Base-by-base conservation (phyloP, 495 filamentous ascomycete species). In the Hyaloscypha variabilis region DNA sequence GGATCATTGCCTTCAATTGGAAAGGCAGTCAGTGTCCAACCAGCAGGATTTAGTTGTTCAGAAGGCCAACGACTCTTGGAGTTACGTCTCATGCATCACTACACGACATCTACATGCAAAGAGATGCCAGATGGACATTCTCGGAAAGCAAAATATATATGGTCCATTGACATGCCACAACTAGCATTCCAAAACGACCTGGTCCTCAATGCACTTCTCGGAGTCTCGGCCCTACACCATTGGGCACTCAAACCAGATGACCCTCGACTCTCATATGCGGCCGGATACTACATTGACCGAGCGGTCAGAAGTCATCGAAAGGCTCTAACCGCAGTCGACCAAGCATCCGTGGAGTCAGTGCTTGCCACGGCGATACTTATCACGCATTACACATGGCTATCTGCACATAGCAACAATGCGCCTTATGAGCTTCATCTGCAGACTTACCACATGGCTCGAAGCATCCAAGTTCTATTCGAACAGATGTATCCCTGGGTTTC, bases 31-130 rank as follows among this genome's bases (percentile, higher is more conserved):
- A 5, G 4, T 34, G 10, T 2, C 13, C 29, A 53, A 21, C 60
- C 46, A 21, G 14, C 34, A 5, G 49, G 50, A 28, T 46, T 36
- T 14, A 60, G 53, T 24, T 10, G 10, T 19, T 42, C 42, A 26
- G 17, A 30, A 8, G 29, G 8, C 77, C 78, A 25, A 73, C 23
- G 42, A 17, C 6, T 63, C 6, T 57, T 66, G 8, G 67, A 69
- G 42, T 42, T 69, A 10, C 58, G 67, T 3, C 46, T 69, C n/a
- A 58, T 69, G 58, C 56, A 69, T 26, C 67, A 69, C 29, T 69
- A 69, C 46, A 62, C 60, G n/a, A 62, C 58, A 24, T 8, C 26
- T 21, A 65, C 67, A 26, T 58, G 46, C 54, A 14, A 17, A 13
- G 36, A 62, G 14, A 25, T 64, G n/a, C 60, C 61, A 19, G 29